Conservation (phyloP, 2,329 filamentous ascomycete genomes). For the Neonectria ditissima region DNA sequence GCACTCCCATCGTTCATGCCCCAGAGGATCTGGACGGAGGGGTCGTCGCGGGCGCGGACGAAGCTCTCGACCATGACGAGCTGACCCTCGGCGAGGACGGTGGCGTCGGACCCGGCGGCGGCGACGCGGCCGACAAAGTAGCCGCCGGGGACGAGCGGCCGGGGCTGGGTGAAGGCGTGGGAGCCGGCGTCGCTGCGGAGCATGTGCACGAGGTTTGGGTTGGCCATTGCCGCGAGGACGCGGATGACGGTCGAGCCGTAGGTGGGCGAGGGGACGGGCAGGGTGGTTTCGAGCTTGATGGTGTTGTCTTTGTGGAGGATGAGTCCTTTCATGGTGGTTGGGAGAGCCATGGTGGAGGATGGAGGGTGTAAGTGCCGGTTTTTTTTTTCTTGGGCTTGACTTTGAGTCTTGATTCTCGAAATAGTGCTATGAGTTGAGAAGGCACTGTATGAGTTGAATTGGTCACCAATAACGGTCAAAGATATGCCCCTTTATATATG, state of each 20-base stretch:
- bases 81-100: conserved; percentile 48
- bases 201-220: conserved; percentile 42
- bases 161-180: conserved; percentile 38
- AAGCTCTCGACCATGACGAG: conserved; percentile 50
- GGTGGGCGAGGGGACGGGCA: conserved; percentile 35
- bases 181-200: conserved; percentile 25
- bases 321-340: conserved; percentile 36
- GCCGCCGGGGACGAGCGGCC: conserved; percentile 49
- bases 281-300: conserved; percentile 22
- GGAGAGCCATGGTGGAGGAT: conserved; percentile 30
- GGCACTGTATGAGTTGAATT: neutral
- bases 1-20: conserved; percentile 46
- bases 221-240: conserved; percentile 41
- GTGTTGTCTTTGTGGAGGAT: conserved; percentile 31
- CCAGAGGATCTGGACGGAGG: conserved; percentile 45
- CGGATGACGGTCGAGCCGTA: conserved; percentile 38
- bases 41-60: conserved; percentile 49
- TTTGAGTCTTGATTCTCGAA: neutral
- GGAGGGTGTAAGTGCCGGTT: neutral
- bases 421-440: neutral
- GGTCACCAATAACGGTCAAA: neutral
- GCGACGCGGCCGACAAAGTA: conserved; percentile 52
- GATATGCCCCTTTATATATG: conserved; percentile 9
- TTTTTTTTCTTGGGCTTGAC: neutral
- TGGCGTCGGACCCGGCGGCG: conserved; percentile 49